A percentile compares a stretch with the other conserved stretches of the same genome.
phyloP scores from a whole-genome alignment of 345 rosid species.

The Populus nigra region DNA sequence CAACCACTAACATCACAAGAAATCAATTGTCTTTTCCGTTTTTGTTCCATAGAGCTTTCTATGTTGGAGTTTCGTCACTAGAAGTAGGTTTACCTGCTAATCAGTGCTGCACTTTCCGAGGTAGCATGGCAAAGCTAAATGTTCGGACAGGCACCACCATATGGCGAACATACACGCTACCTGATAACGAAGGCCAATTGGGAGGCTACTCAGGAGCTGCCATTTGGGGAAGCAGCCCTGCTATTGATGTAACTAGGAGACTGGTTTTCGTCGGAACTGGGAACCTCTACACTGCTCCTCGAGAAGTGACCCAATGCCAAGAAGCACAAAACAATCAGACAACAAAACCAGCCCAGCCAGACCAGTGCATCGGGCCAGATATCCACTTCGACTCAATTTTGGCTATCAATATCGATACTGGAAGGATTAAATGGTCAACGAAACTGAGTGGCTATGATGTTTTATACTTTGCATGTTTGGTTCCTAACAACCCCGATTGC shows the following conservation, averaged over 20 bases:
- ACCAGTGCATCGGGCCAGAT: constrained; percentile 39
- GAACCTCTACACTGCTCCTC: constrained; percentile 43
- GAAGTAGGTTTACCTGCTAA: constrained; percentile 29
- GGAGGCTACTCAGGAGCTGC: constrained; percentile 50
- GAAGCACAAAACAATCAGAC: constrained; percentile 40
- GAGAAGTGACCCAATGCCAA: constrained; percentile 36
- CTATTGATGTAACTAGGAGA: constrained; percentile 33
- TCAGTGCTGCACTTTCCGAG: constrained; percentile 44
- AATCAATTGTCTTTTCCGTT: background rate
- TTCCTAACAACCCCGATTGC: constrained; percentile 43
- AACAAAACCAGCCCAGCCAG: constrained; percentile 33
- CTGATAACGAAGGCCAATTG: constrained; percentile 34
- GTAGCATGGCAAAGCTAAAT: constrained; percentile 30
- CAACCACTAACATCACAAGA: background rate
- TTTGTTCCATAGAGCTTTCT: constrained; percentile 21
- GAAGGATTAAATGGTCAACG: constrained; percentile 35
- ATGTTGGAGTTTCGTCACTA: constrained; percentile 40
- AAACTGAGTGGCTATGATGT: constrained; percentile 46
- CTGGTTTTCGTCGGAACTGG: constrained; percentile 39
- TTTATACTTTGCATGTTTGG: constrained; percentile 41
- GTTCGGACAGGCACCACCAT: constrained; percentile 15
- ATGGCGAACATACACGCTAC: constrained; percentile 43
- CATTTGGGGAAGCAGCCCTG: constrained; percentile 52
- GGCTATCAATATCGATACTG: constrained; percentile 29
- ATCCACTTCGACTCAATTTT: constrained; percentile 34